Percentiles rank a stretch among this genome's conserved stretches.
These are phyloP conservation scores for Trametopsis cervina DNA, from an alignment of 768 basidiomycete genomes.

Conservation along the genomic window DNA sequence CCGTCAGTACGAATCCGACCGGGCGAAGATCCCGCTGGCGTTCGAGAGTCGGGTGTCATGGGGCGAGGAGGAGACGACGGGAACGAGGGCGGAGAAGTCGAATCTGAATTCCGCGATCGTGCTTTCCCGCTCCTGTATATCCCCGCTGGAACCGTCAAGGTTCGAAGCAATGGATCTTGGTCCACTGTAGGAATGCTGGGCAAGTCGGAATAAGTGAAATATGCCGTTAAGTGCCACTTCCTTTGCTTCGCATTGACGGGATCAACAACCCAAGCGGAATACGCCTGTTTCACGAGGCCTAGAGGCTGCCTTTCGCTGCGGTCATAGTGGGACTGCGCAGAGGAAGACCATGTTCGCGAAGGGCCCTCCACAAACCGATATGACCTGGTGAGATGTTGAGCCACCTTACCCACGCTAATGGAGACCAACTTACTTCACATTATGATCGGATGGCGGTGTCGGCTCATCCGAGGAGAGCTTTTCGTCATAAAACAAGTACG, in stretches of 20 bases:
- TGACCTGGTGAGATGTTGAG: slow-evolving; percentile 19
- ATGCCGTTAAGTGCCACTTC: slow-evolving; percentile 60
- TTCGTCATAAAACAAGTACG: slow-evolving; percentile 67
- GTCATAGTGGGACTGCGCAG: slow-evolving; percentile 52
- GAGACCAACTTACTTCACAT: slow-evolving; percentile 29
- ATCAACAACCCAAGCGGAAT: slow-evolving; percentile 53
- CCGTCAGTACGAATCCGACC: slow-evolving; percentile 15
- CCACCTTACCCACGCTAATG: too few species aligned
- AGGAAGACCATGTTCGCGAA: slow-evolving; percentile 40
- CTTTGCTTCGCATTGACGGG: slow-evolving; percentile 39
- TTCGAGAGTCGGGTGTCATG: slow-evolving; percentile 14
- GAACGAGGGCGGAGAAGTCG: slow-evolving; percentile 19
- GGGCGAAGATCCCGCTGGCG: slow-evolving; percentile 13
- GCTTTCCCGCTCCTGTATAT: slow-evolving; percentile 36
- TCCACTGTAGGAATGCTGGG: slow-evolving; percentile 31
- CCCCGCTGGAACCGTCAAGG: slow-evolving; percentile 30
- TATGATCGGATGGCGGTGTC: slow-evolving; percentile 29
- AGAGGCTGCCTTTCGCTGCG: slow-evolving; percentile 44
- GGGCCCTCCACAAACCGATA: slow-evolving; percentile 56
- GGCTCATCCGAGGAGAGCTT: slow-evolving; percentile 40
- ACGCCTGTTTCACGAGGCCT: slow-evolving; percentile 66
- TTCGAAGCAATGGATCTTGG: slow-evolving; percentile 29
- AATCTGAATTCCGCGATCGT: slow-evolving; percentile 29
- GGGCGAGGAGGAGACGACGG: slow-evolving; percentile 20
- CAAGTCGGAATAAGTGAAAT: slow-evolving; percentile 34